Percentiles rank a stretch among this genome's conserved stretches.
Conservation (phyloP, 805 yeast genomes). For the Blastobotrys muscicola region DNA sequence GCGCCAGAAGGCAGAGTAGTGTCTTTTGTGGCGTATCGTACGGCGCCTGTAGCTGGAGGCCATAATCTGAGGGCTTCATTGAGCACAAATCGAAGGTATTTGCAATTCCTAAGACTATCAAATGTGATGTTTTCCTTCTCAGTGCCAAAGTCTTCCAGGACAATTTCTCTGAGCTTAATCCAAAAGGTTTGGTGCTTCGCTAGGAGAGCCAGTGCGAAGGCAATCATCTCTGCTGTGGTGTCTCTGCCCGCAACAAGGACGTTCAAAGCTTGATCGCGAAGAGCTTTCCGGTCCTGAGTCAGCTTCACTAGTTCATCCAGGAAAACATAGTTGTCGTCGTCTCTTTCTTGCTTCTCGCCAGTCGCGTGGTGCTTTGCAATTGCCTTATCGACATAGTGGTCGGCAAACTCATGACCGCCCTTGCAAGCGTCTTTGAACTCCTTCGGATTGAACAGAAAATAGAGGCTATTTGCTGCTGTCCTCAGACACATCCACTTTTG, state of each 20-base stretch:
- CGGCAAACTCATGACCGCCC: conserved; percentile 28
- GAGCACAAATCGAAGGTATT: conserved; percentile 34
- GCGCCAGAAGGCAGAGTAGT: conserved; percentile 33
- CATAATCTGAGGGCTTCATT: conserved; percentile 39
- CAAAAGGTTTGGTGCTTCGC: conserved; percentile 29
- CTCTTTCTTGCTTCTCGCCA: conserved; percentile 15
- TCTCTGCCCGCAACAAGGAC: conserved; percentile 44
- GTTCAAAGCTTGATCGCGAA: conserved; percentile 41
- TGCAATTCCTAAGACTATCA: conserved; percentile 35
- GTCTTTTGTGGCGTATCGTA: conserved; percentile 32
- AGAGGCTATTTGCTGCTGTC: conserved; percentile 13
- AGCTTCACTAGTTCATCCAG: conserved; percentile 38
- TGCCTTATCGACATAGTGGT: conserved; percentile 34
- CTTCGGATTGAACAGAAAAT: conserved; percentile 12
- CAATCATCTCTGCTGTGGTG: conserved; percentile 41
- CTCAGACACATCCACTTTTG: conserved; percentile 7
- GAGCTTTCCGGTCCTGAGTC: conserved; percentile 37
- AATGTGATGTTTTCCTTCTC: conserved; percentile 27
- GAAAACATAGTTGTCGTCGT: conserved; percentile 33
- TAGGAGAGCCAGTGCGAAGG: conserved; percentile 36
- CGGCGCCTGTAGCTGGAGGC: conserved; percentile 39
- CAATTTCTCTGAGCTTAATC: conserved; percentile 29
- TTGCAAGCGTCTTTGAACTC: conserved; percentile 27
- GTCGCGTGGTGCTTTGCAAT: conserved; percentile 17
- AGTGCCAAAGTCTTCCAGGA: conserved; percentile 25